phyloP scores from a whole-genome alignment of 225 moss, liverwort and hornwort genomes.

The Pseudisothecium myosuroides region DNA sequence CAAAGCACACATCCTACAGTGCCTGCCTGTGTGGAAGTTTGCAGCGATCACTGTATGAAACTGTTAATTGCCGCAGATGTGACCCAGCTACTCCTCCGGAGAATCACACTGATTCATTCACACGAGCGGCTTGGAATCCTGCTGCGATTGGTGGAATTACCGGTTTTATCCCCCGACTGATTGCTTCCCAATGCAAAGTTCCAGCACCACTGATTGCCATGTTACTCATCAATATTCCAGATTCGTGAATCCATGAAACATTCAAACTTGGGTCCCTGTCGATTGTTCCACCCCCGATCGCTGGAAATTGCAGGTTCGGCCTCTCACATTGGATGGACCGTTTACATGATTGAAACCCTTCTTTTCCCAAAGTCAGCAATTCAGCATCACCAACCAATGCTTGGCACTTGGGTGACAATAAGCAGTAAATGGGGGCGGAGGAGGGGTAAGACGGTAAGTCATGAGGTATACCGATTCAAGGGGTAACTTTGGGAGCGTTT shows the following conservation, averaged over 20 bases:
- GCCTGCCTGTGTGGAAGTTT: background rate
- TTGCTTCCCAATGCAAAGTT: conserved; percentile 1
- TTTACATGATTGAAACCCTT: background rate
- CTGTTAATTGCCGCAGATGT: background rate
- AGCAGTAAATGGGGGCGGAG: background rate
- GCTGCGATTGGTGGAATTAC: conserved; percentile 12
- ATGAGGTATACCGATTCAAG: background rate
- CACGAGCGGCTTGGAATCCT: background rate
- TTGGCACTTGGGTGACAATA: background rate
- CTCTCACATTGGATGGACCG: background rate
- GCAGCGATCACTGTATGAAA: background rate
- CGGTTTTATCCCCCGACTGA: background rate
- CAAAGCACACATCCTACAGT: background rate
- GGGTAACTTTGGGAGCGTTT: background rate
- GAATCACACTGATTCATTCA: background rate
- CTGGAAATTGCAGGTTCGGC: background rate
- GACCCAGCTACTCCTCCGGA: background rate
- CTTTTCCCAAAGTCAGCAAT: background rate
- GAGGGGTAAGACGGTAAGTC: background rate
- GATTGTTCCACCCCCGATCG: background rate
- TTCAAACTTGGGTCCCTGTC: background rate
- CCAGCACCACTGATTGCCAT: conserved; percentile 2
- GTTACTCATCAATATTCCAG: background rate
- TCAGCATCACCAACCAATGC: background rate
- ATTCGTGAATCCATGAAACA: background rate